Conservation (phyloP, 345 rosid species). For the Conringia planisiliqua region DNA sequence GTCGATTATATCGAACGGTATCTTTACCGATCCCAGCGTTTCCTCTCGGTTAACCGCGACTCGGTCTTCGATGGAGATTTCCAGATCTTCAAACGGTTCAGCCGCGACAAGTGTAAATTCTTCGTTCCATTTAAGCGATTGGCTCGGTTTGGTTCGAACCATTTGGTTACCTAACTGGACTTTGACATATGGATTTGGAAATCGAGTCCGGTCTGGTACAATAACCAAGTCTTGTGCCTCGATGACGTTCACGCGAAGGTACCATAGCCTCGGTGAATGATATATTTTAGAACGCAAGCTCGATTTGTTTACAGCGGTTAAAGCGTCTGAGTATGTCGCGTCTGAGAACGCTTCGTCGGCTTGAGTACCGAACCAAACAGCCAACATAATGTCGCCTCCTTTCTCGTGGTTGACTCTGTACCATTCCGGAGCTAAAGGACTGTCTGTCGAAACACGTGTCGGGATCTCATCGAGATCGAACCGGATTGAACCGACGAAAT, state of each 20-base stretch:
- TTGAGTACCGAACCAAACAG: conserved; percentile 97
- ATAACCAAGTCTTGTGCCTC: conserved; percentile 79
- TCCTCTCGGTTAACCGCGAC: conserved; percentile 68
- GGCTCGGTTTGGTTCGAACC: conserved; percentile 60
- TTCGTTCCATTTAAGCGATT: conserved; percentile 73
- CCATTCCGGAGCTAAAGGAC: conserved; percentile 98
- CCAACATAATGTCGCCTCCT: conserved; percentile 81
- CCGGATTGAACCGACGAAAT: conserved; percentile 59
- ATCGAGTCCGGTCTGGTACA: conserved; percentile 48
- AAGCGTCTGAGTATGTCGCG: conserved; percentile 85
- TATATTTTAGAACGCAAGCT: conserved; percentile 76
- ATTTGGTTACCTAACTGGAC: conserved; percentile 65
- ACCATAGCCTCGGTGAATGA: conserved; percentile 92
- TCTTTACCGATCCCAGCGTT: conserved; percentile 46
- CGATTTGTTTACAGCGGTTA: conserved; percentile 47
- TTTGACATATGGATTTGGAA: conserved; percentile 69
- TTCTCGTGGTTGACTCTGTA: conserved; percentile 63
- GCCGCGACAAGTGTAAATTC: conserved; percentile 87
- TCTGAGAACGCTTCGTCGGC: conserved; percentile 95
- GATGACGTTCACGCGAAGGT: conserved; percentile 70
- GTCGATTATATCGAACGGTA: conserved; percentile 48
- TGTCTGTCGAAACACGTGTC: conserved; percentile 70
- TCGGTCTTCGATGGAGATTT: conserved; percentile 66
- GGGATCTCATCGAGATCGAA: conserved; percentile 74
- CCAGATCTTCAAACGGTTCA: conserved; percentile 85